A percentile compares a stretch with the other conserved stretches of the same genome.
Conservation (phyloP, 2,329 filamentous ascomycete species). For the Sporothrix phasma region DNA sequence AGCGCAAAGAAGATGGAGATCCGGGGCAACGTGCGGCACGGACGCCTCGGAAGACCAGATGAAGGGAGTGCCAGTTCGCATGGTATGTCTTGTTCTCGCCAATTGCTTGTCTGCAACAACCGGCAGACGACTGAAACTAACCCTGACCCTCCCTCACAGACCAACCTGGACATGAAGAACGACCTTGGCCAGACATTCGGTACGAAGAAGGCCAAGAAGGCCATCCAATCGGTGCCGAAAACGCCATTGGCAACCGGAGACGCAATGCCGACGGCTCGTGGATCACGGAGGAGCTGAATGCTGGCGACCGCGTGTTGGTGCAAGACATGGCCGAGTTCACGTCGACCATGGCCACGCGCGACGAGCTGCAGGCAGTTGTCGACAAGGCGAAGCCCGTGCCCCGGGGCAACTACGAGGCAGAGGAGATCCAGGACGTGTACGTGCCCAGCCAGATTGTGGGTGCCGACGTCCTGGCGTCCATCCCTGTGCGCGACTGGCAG, state of each 20-base stretch:
- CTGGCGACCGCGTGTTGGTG: conserved; percentile 50
- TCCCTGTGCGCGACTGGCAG: conserved; percentile 67
- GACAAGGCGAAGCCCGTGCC: conserved; percentile 66
- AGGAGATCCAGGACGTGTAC: conserved; percentile 64
- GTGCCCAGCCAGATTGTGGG: conserved; percentile 57
- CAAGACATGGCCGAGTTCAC: conserved; percentile 52
- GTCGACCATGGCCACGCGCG: conserved; percentile 39
- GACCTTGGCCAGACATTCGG: conserved; percentile 70
- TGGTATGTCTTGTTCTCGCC: conserved; percentile 24
- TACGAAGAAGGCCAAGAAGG: conserved; percentile 78
- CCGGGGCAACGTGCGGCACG: conserved; percentile 48
- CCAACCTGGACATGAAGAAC: conserved; percentile 51
- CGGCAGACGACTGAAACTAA: not conserved
- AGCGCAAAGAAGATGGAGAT: conserved; percentile 56
- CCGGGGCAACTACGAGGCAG: conserved; percentile 55
- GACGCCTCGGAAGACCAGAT: conserved; percentile 40
- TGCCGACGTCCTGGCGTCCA: conserved; percentile 52
- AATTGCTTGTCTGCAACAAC: not conserved
- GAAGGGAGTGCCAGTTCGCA: conserved; percentile 28
- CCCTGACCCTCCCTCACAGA: conserved; percentile 29
- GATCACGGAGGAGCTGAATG: conserved; percentile 17
- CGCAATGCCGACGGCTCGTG: conserved; percentile 38
- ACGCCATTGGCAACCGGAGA: conserved; percentile 47
- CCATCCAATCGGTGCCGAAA: conserved; percentile 57
- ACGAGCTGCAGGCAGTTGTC: conserved; percentile 36